A percentile compares a stretch with the other conserved stretches of the same genome.
phyloP scores from a whole-genome alignment of 495 filamentous ascomycete genomes.

The Pseudotulostoma volvatum region DNA sequence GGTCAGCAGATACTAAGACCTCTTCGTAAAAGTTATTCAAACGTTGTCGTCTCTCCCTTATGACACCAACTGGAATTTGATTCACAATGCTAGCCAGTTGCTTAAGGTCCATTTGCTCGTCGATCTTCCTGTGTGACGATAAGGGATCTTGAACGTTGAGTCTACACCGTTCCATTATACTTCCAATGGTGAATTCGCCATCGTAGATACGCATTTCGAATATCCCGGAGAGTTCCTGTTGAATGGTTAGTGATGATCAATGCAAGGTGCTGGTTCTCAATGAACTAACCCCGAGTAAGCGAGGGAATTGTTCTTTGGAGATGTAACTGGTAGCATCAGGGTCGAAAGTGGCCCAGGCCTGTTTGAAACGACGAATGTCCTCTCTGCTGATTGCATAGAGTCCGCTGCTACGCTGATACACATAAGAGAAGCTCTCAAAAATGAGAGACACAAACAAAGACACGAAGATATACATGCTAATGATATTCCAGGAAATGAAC shows the following conservation, averaged over 20 bases:
- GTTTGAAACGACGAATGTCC: slow-evolving; percentile 91
- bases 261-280: not conserved
- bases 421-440: slow-evolving; percentile 98
- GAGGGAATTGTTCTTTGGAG: slow-evolving; percentile 77
- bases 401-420: slow-evolving; percentile 83
- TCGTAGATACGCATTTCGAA: slow-evolving; percentile 98
- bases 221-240: slow-evolving; percentile 70
- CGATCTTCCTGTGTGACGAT: slow-evolving; percentile 29
- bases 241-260: slow-evolving; percentile 1
- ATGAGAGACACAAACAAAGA: slow-evolving; percentile 97
- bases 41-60: slow-evolving; percentile 52
- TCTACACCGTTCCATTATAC: slow-evolving; percentile 69
- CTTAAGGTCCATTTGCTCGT: slow-evolving; percentile 61
- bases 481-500: slow-evolving; percentile 95
- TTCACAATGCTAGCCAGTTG: slow-evolving; percentile 59
- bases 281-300: slow-evolving; percentile 56
- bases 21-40: slow-evolving; percentile 95
- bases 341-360: slow-evolving; percentile 93
- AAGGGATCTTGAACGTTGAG: slow-evolving; percentile 32
- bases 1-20: slow-evolving; percentile 82
- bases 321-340: slow-evolving; percentile 84
- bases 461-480: slow-evolving; percentile 99
- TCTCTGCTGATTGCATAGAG: slow-evolving; percentile 73
- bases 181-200: slow-evolving; percentile 64
- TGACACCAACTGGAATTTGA: slow-evolving; percentile 55